Conservation (phyloP, 1,284 basidiomycete genomes). For the Exsudoporus floridanus region DNA sequence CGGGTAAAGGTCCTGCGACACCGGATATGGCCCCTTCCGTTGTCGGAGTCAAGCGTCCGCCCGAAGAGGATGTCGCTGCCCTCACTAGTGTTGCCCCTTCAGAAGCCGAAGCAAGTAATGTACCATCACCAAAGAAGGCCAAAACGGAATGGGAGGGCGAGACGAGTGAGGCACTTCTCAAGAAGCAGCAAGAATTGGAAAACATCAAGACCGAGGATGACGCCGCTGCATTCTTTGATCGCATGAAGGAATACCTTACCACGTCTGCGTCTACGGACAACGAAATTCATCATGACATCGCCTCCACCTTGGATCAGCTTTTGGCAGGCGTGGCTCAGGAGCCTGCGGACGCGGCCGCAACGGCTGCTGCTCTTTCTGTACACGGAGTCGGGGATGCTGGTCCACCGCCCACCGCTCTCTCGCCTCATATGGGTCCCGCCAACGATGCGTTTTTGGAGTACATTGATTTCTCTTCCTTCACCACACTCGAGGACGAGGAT, state of each 20-base stretch:
- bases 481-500: constrained; percentile 58
- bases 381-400: constrained; percentile 30
- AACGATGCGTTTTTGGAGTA: constrained; percentile 42
- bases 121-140: constrained; percentile 65
- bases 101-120: constrained; percentile 46
- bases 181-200: constrained; percentile 55
- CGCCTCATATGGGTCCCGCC: constrained; percentile 37
- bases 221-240: constrained; percentile 57
- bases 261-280: constrained; percentile 46
- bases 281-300: constrained; percentile 51
- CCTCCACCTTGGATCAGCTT: constrained; percentile 60
- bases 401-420: constrained; percentile 37
- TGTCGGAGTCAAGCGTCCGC: constrained; percentile 51
- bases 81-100: constrained; percentile 29
- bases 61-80: constrained; percentile 53
- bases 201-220: constrained; percentile 67
- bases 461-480: constrained; percentile 67
- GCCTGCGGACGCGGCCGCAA: constrained; percentile 33
- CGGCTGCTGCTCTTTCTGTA: constrained; percentile 37
- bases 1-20: constrained; percentile 38
- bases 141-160: constrained; percentile 70
- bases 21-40: constrained; percentile 32
- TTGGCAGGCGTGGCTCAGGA: constrained; percentile 53
- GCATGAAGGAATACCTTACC: constrained; percentile 61
- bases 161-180: constrained; percentile 50